Evolutionary conservation across 345 rosid species (phyloP).

Genomic region (Eutrema yunnanense): DNA sequence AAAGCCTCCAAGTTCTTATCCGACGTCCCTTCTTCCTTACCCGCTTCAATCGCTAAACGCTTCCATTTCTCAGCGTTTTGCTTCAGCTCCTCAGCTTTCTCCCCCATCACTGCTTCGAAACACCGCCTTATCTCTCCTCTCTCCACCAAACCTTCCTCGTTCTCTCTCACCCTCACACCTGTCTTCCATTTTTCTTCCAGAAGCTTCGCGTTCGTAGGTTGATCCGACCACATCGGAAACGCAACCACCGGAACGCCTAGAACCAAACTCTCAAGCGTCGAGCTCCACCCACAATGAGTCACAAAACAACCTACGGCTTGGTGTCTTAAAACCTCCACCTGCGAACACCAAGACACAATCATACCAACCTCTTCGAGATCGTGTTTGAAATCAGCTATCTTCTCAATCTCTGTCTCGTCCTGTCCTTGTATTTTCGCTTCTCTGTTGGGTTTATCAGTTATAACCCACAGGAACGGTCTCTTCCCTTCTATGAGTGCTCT

Average conservation of each 20-base stretch:
- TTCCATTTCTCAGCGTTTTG: slow-evolving; percentile 50
- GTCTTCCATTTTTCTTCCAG: slow-evolving; percentile 47
- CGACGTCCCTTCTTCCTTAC: slow-evolving; percentile 43
- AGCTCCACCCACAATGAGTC: slow-evolving; percentile 80
- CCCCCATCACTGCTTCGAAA: slow-evolving; percentile 49
- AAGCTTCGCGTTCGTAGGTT: slow-evolving; percentile 51
- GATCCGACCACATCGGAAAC: slow-evolving; percentile 68
- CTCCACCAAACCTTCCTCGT: slow-evolving; percentile 42
- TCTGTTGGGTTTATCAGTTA: slow-evolving; percentile 31
- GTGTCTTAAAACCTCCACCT: slow-evolving; percentile 52
- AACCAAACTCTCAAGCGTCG: slow-evolving; percentile 53
- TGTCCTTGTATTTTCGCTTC: slow-evolving; percentile 5
- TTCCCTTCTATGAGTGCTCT: slow-evolving; percentile 26
- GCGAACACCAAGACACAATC: slow-evolving; percentile 65
- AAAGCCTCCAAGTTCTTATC: slow-evolving; percentile 47
- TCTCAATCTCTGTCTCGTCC: slow-evolving; percentile 12
- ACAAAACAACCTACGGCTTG: slow-evolving; percentile 51
- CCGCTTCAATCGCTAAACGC: slow-evolving; percentile 43
- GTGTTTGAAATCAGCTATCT: slow-evolving; percentile 17
- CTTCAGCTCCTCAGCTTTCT: slow-evolving; percentile 33
- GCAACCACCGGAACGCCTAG: slow-evolving; percentile 61
- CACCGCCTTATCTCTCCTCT: slow-evolving; percentile 52
- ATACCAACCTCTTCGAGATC: slow-evolving; percentile 46
- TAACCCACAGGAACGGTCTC: slow-evolving; percentile 48
- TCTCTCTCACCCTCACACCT: slow-evolving; percentile 45